Conservation (phyloP, 1,284 basidiomycete species). For the Apiotrichum siamense region DNA sequence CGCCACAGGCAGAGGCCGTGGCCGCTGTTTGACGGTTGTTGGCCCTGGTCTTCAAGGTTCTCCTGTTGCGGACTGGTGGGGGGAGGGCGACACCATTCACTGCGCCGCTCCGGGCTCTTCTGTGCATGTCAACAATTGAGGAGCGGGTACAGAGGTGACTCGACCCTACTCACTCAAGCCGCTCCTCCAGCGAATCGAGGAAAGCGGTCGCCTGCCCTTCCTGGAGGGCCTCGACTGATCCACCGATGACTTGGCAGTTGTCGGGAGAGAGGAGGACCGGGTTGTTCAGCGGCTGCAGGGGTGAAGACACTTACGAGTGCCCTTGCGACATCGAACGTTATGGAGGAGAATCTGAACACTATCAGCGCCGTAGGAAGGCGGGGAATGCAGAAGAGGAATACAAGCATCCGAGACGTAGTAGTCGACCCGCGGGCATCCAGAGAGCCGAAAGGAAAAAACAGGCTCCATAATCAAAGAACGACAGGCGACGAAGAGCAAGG, state of each 20-base stretch:
- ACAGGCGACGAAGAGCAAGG: not conserved
- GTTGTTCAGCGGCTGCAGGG: not conserved
- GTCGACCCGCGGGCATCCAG: too few relatives aligned
- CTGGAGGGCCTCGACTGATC: constrained; percentile 36
- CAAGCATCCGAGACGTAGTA: not conserved
- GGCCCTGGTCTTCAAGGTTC: too few relatives aligned
- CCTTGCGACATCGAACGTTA: constrained; percentile 30
- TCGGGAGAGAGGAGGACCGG: constrained; percentile 38
- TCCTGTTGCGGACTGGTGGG: too few relatives aligned
- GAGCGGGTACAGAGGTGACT: not conserved
- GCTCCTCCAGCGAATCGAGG: constrained; percentile 18
- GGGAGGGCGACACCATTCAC: not conserved
- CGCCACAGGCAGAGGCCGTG: not conserved
- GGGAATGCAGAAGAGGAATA: not conserved
- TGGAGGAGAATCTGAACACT: constrained; percentile 36
- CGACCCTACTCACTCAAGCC: constrained; percentile 21
- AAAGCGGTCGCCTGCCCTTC: constrained; percentile 32
- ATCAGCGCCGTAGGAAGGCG: not conserved
- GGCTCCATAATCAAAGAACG: not conserved
- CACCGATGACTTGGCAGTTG: constrained; percentile 34
- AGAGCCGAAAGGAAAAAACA: not conserved
- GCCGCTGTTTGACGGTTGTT: too few relatives aligned
- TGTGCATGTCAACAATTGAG: constrained; percentile 20
- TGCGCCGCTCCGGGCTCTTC: constrained; percentile 11
- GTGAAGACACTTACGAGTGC: constrained; percentile 20